A percentile compares a stretch with the other conserved stretches of the same genome.
Evolutionary conservation across 352 stramenopile species (phyloP).

Genomic region (Sclerospora graminicola): DNA sequence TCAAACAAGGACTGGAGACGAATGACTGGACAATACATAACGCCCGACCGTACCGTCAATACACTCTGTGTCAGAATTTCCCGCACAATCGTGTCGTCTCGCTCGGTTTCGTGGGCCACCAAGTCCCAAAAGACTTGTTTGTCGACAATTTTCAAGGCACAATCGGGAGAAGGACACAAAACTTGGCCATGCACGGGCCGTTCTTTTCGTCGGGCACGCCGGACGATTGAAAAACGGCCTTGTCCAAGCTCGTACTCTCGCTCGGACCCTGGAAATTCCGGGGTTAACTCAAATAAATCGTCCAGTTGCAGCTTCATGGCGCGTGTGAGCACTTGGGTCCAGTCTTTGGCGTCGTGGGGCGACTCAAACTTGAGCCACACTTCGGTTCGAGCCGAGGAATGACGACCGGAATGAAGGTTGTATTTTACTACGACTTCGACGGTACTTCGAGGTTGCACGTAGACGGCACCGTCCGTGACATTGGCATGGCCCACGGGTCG

Average conservation of each 20-base stretch:
- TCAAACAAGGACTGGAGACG: slow-evolving; percentile 77
- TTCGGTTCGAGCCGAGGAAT: slow-evolving; percentile 37
- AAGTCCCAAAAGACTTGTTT: slow-evolving; percentile 85
- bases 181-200: slow-evolving; percentile 2
- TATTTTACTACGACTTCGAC: slow-evolving; percentile 52
- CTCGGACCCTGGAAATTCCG: slow-evolving; percentile 27
- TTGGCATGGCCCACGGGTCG: slow-evolving; percentile 67
- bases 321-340: slow-evolving; percentile 26
- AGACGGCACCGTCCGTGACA: slow-evolving; percentile 54
- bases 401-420: slow-evolving; percentile 41
- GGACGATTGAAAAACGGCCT: slow-evolving; percentile 70
- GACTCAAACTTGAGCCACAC: slow-evolving; percentile 56
- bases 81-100: slow-evolving; percentile 74
- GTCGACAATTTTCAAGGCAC: slow-evolving; percentile 90
- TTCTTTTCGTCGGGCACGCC: slow-evolving; percentile 35
- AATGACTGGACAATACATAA: slow-evolving; percentile 60
- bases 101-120: slow-evolving; percentile 81
- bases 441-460: slow-evolving; percentile 35
- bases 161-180: slow-evolving; percentile 28
- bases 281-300: slow-evolving; percentile 54
- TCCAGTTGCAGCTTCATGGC: slow-evolving; percentile 45
- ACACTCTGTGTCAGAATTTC: slow-evolving; percentile 77
- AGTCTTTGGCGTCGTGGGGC: slow-evolving; percentile 26
- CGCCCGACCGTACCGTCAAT: slow-evolving; percentile 52
- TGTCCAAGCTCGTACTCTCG: slow-evolving; percentile 63